Base-by-base conservation (phyloP, 2,329 filamentous ascomycete species). In the Blastomyces silverae region DNA sequence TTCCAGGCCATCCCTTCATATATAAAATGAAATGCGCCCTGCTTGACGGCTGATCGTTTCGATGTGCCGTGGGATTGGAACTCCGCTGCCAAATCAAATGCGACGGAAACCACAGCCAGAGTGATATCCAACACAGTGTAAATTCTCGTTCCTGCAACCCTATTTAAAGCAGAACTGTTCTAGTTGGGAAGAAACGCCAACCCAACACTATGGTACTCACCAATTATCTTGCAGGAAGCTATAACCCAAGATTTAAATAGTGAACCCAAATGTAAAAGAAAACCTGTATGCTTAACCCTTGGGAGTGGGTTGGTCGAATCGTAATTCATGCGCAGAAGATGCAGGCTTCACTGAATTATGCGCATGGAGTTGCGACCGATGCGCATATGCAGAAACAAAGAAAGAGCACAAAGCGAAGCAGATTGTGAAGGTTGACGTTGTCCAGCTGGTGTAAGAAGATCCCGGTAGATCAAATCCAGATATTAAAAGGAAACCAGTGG, bases 131-230 rank as follows among this genome's bases (percentile, higher is more conserved):
- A 37, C 31, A 34, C 31, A 20, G 8, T 20, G 28, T 34, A 31
- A 34, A 34, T 34, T 34, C 31, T 34, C 3, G 31, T 34, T 34
- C 31, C 31, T 34, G 31, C 31, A 34, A 34, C 31, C 31, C 31
- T 34, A 34, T 34, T 34, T 6, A 34, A 34, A 34, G 31, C 31
- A 34, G 31, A 6, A 5, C 3, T 34, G 3, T 7, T 34, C 4
- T n/a, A 57, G 11, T 57, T 57, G 7, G 28, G 55, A 37, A 44
- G 42, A 57, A 57, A 57, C 8, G 31, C 55, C 34, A 37, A 57
- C 15, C 55, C 25, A 57, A 57, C 55, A 39, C 15, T n/a, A 42
- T 42, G n/a, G 20, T 44, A 15, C 20, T 59, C 17, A 44, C n/a
- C 34, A 59, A 25, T 44, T 59, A 11, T 37, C 56, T 25, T 17